Evolutionary conservation across 176 grass and related monocot genomes (phyloP).

Genomic region (Typha latifolia): DNA sequence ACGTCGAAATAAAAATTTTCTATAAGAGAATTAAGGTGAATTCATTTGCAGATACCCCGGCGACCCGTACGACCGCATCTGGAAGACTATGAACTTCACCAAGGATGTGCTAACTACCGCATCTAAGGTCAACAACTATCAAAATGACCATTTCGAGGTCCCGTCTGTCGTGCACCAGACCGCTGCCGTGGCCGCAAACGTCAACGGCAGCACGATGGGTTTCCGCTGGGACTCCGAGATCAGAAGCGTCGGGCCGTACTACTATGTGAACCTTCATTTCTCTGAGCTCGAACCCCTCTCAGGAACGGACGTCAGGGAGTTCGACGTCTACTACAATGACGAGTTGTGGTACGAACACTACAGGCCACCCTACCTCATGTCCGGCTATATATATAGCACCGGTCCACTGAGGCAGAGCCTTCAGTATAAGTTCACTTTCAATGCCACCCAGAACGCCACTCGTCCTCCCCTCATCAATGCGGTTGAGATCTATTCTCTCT

Average conservation of each 20-base stretch:
- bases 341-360: neutral
- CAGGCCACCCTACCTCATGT: constrained; percentile 11
- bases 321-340: constrained; percentile 24
- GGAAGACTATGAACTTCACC: neutral
- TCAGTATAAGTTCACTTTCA: too few species aligned
- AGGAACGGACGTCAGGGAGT: constrained; percentile 8
- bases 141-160: neutral
- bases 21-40: neutral
- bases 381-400: neutral
- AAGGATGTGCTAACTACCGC: neutral
- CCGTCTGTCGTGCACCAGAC: constrained; percentile 44
- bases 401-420: too few species aligned
- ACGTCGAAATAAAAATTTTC: too few species aligned
- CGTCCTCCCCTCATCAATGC: too few species aligned
- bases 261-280: constrained; percentile 15
- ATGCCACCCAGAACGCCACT: too few species aligned
- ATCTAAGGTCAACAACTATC: too few species aligned
- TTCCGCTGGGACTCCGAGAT: too few species aligned
- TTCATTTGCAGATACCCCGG: constrained; percentile 33
- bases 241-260: too few species aligned
- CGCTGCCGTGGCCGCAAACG: constrained; percentile 16
- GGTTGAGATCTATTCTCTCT: too few species aligned
- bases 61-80: constrained; percentile 29
- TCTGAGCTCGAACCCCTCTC: constrained; percentile 24
- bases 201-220: too few species aligned